Percentiles rank a stretch among this genome's conserved stretches.
phyloP scores from a whole-genome alignment of 148 eudicot species.

The Vaccinium corymbosum region DNA sequence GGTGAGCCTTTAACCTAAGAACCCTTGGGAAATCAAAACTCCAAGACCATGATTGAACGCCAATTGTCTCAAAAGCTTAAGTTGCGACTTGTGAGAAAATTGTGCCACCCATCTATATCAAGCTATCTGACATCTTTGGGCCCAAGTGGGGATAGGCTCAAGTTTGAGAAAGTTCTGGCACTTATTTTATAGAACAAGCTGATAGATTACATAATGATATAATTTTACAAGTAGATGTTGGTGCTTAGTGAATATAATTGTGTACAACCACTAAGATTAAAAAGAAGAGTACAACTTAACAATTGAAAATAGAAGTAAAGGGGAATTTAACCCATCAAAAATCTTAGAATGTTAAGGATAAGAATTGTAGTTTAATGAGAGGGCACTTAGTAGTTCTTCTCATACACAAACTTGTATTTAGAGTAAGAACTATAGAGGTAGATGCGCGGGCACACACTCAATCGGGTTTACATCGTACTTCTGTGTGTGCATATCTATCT shows the following conservation, averaged over 20 bases:
- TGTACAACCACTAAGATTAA: not conserved
- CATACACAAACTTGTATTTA: not conserved
- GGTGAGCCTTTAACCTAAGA: not conserved
- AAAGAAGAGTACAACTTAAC: not conserved
- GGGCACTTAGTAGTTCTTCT: not conserved
- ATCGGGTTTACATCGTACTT: not conserved
- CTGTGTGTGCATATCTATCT: not conserved
- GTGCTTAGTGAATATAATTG: not conserved
- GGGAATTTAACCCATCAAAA: not conserved
- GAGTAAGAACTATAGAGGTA: not conserved
- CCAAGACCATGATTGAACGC: not conserved
- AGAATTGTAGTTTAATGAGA: not conserved
- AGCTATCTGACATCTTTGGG: not conserved
- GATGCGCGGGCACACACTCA: not conserved
- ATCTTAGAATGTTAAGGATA: not conserved
- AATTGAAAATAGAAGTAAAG: not conserved
- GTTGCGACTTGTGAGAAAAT: not conserved
- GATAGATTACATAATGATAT: not conserved
- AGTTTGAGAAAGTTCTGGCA: not conserved
- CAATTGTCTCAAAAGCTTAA: not conserved
- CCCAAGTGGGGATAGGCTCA: not conserved
- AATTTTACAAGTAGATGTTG: not conserved
- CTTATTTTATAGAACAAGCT: not conserved
- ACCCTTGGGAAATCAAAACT: not conserved
- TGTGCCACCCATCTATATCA: not conserved